A percentile compares a stretch with the other conserved stretches of the same genome.
Evolutionary conservation across 306 rosid genomes (phyloP).

Genomic region (Coriaria nepalensis): DNA sequence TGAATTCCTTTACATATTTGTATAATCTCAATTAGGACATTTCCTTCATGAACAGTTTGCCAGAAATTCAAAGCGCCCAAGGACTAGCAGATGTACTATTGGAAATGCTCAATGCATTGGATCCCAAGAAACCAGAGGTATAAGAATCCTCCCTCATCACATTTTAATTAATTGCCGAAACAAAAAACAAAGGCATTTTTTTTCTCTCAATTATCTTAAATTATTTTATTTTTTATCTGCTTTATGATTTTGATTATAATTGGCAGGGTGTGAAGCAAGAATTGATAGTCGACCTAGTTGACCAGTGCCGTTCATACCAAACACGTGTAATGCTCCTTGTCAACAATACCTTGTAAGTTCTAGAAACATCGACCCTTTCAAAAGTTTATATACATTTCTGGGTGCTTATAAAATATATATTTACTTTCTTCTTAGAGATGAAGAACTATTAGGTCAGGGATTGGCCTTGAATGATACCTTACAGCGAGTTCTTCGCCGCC

Average conservation of each 20-base stretch:
- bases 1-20: neutral
- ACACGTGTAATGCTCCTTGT: constrained; percentile 86
- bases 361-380: neutral
- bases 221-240: neutral
- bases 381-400: neutral
- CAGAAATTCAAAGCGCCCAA: constrained; percentile 66
- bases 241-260: constrained; percentile 14
- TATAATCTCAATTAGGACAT: neutral
- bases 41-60: constrained; percentile 38
- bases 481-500: constrained; percentile 66
- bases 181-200: neutral
- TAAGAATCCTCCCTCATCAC: neutral
- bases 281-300: constrained; percentile 86
- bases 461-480: constrained; percentile 71
- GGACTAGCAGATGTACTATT: constrained; percentile 73
- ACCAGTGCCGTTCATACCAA: constrained; percentile 86
- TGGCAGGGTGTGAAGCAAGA: constrained; percentile 82
- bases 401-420: neutral
- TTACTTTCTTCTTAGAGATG: constrained; percentile 45
- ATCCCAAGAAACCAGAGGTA: constrained; percentile 67
- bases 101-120: constrained; percentile 86
- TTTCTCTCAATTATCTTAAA: neutral
- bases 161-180: too few relatives aligned
- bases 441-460: constrained; percentile 63
- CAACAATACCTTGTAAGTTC: constrained; percentile 55